Evolutionary conservation across 306 rosid species (phyloP).

Genomic region (Quercus aquifolioides): DNA sequence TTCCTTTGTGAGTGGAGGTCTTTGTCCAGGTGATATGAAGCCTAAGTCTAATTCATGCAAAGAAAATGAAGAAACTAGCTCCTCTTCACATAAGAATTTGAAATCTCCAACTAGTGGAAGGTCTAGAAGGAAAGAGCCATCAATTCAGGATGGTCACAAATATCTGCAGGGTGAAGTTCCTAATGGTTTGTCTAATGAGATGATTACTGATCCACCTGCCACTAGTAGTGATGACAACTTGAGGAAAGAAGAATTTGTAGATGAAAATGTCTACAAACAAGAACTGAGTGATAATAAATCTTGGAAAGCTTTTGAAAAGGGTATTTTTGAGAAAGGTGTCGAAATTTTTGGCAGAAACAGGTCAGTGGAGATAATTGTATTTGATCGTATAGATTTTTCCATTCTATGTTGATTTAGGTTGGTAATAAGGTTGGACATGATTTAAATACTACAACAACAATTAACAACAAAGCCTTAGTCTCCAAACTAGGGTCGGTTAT

Average conservation of each 20-base stretch:
- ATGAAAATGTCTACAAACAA: conserved; percentile 66
- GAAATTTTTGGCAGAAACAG: conserved; percentile 94
- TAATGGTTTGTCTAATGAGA: conserved; percentile 57
- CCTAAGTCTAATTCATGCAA: conserved; percentile 38
- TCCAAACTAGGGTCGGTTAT: too few relatives aligned
- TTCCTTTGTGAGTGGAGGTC: conserved; percentile 62
- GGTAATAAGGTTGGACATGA: neutral
- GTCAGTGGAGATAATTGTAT: conserved; percentile 40
- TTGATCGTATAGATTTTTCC: conserved; percentile 16
- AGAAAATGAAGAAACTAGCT: conserved; percentile 42
- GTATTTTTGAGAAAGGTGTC: conserved; percentile 85
- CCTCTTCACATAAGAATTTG: conserved; percentile 39
- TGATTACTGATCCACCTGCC: conserved; percentile 47
- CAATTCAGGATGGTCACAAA: conserved; percentile 28
- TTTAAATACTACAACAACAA: neutral
- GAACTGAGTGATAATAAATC: conserved; percentile 57
- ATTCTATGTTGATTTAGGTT: conserved; percentile 3
- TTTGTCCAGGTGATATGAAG: conserved; percentile 41
- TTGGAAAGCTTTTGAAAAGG: conserved; percentile 87
- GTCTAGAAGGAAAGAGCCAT: conserved; percentile 43
- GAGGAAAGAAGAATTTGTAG: conserved; percentile 69
- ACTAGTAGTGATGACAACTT: conserved; percentile 59
- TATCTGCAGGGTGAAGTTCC: conserved; percentile 49
- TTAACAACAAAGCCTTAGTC: too few relatives aligned
- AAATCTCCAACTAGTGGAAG: conserved; percentile 34